Conservation (phyloP, 2,329 filamentous ascomycete genomes). For the Curvularia sp. region DNA sequence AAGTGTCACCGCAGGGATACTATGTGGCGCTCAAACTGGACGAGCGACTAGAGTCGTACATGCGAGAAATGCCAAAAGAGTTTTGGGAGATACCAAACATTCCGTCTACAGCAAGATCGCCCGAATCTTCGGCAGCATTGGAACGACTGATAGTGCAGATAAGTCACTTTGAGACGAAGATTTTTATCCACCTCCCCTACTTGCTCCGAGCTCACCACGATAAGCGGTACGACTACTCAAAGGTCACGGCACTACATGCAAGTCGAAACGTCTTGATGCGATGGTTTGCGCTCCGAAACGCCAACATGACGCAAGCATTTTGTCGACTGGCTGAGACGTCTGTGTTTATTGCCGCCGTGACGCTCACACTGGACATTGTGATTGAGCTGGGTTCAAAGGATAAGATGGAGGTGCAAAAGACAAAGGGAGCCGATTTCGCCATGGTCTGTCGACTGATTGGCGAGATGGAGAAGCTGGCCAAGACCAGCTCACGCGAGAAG, state of each 20-base stretch:
- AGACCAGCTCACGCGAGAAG: slow-evolving; percentile 42
- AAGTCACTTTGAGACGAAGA: slow-evolving; percentile 48
- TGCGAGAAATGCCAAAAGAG: slow-evolving; percentile 42
- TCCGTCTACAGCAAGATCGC: slow-evolving; percentile 41
- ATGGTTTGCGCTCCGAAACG: slow-evolving; percentile 49
- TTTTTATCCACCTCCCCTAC: slow-evolving; percentile 48
- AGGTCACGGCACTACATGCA: slow-evolving; percentile 45
- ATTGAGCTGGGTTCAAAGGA: slow-evolving; percentile 47
- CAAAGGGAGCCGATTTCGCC: slow-evolving; percentile 46
- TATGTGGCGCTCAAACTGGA: slow-evolving; percentile 43
- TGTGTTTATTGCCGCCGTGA: slow-evolving; percentile 48
- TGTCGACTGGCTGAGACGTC: slow-evolving; percentile 44
- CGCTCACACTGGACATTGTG: slow-evolving; percentile 46
- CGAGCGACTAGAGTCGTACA: slow-evolving; percentile 41
- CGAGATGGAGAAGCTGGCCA: slow-evolving; percentile 48
- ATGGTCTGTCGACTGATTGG: slow-evolving; percentile 47
- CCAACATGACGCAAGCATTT: slow-evolving; percentile 46
- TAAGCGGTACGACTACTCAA: slow-evolving; percentile 45
- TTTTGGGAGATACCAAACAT: slow-evolving; percentile 51
- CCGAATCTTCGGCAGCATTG: slow-evolving; percentile 37
- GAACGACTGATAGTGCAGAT: slow-evolving; percentile 46
- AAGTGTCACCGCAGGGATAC: slow-evolving; percentile 44
- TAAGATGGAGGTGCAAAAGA: slow-evolving; percentile 44
- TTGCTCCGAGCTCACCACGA: slow-evolving; percentile 43
- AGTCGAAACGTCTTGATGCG: slow-evolving; percentile 48